A percentile compares a stretch with the other conserved stretches of the same genome.
phyloP scores from a whole-genome alignment of 345 rosid genomes.

The Pistacia atlantica region DNA sequence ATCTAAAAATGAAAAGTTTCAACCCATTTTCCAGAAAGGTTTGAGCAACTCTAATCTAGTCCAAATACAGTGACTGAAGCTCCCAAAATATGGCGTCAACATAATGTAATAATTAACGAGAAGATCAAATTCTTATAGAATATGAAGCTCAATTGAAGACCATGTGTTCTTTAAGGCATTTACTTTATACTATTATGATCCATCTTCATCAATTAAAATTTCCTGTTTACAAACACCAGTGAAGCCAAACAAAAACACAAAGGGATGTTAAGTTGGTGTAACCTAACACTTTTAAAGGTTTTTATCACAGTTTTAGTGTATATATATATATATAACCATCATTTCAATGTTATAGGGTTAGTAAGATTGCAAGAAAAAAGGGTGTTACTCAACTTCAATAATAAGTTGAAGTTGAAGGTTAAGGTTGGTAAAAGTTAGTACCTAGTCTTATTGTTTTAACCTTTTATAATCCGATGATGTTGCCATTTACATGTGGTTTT shows the following conservation, averaged over 20 bases:
- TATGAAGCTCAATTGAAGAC: neutral
- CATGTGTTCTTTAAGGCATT: neutral
- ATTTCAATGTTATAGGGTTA: neutral
- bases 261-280: neutral
- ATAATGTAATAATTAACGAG: too few species aligned
- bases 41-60: too few species aligned
- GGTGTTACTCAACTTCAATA: neutral
- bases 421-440: slow-evolving; percentile 5
- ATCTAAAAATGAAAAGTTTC: too few species aligned
- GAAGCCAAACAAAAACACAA: neutral
- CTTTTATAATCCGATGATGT: neutral
- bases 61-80: too few species aligned
- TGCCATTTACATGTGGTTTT: neutral
- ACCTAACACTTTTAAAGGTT: neutral
- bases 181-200: neutral
- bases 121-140: too few species aligned
- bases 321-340: neutral
- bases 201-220: neutral
- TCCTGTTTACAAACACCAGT: neutral
- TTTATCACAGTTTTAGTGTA: slow-evolving; percentile 10
- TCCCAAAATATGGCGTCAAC: too few species aligned
- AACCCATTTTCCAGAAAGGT: too few species aligned
- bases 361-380: neutral
- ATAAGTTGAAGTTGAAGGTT: neutral
- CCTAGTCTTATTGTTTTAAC: neutral